These are phyloP conservation scores for Papiliotrema fonsecae DNA, from an alignment of 1,284 basidiomycete species.

Conservation along the genomic window DNA sequence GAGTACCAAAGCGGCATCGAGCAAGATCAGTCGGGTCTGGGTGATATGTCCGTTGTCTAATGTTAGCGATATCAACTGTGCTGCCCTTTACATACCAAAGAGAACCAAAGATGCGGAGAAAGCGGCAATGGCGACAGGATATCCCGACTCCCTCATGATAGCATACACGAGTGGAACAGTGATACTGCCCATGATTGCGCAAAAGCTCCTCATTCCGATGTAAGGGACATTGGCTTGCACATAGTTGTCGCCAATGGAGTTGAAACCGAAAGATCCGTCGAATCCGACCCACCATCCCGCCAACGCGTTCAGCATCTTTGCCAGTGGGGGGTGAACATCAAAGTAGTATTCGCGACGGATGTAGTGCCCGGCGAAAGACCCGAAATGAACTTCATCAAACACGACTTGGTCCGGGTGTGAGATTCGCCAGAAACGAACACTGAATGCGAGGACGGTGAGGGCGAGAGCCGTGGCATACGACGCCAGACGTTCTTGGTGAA, in stretches of 20 bases:
- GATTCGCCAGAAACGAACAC: conserved; percentile 86
- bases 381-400: conserved; percentile 96
- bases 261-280: conserved; percentile 88
- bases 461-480: conserved; percentile 27
- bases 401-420: conserved; percentile 90
- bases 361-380: conserved; percentile 83
- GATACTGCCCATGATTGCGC: conserved; percentile 82
- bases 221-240: conserved; percentile 57
- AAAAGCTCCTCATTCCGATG: conserved; percentile 84
- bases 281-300: conserved; percentile 96
- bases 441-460: conserved; percentile 70
- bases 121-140: conserved; percentile 79
- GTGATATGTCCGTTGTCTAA: conserved; percentile 93
- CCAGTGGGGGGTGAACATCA: conserved; percentile 96
- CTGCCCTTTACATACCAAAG: conserved; percentile 62
- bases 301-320: conserved; percentile 85
- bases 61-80: conserved; percentile 3
- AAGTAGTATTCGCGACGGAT: conserved; percentile 93
- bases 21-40: conserved; percentile 88
- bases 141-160: conserved; percentile 97
- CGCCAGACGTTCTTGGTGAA: conserved; percentile 27
- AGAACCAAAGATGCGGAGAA: conserved; percentile 81
- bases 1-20: conserved; percentile 91
- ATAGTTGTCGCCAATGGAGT: conserved; percentile 93
- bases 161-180: conserved; percentile 88